Percentiles rank a stretch among this genome's conserved stretches.
Conservation (phyloP, 306 rosid genomes). For the Begonia fuchsioides region DNA sequence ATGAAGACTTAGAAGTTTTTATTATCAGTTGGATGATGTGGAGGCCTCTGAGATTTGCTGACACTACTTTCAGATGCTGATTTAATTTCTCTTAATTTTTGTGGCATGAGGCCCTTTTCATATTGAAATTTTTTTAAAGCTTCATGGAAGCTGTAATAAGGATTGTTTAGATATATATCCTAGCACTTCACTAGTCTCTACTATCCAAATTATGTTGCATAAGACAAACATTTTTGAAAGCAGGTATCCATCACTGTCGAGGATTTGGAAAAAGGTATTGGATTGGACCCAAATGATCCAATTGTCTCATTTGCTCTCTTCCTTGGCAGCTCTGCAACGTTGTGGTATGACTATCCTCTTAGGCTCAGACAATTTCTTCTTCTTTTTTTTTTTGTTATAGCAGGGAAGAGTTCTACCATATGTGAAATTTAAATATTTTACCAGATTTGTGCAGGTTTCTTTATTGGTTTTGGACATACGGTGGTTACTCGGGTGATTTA, state of each 20-base stretch:
- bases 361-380: conserved; percentile 8
- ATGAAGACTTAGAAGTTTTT: no score
- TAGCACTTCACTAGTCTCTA: not conserved
- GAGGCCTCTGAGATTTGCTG: no score
- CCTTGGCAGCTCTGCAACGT: conserved; percentile 61
- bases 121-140: no score
- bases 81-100: no score
- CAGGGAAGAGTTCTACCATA: conserved; percentile 9
- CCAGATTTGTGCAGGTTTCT: conserved; percentile 84
- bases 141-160: no score
- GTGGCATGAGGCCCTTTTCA: no score
- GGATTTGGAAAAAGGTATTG: conserved; percentile 65
- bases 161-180: no score
- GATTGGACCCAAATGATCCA: conserved; percentile 93
- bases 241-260: conserved; percentile 52
- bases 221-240: conserved; percentile 2
- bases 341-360: conserved; percentile 58
- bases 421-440: conserved; percentile 35
- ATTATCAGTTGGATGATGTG: no score
- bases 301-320: conserved; percentile 55
- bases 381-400: conserved; percentile 11
- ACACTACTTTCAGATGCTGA: no score
- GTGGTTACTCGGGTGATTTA: conserved; percentile 90
- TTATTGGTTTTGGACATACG: conserved; percentile 57
- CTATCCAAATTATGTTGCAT: not conserved